These are phyloP conservation scores for Antitrichia curtipendula DNA, from an alignment of 225 moss, liverwort and hornwort genomes.

Conservation along the genomic window DNA sequence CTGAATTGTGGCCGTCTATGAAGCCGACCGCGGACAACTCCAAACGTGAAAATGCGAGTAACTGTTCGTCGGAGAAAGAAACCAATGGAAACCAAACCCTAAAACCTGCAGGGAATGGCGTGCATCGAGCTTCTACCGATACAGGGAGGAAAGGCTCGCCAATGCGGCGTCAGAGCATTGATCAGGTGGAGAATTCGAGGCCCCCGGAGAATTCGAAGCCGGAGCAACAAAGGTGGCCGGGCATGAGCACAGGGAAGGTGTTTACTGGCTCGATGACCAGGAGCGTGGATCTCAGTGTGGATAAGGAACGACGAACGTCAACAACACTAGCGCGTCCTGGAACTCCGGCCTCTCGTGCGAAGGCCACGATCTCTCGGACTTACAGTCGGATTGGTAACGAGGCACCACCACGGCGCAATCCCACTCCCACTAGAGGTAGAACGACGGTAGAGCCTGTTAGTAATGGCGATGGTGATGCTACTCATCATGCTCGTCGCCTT, in stretches of 20 bases:
- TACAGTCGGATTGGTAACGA: conserved; percentile 28
- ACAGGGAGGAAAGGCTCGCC: conserved; percentile 71
- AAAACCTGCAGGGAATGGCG: conserved; percentile 68
- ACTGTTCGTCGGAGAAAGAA: conserved; percentile 21
- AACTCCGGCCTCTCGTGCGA: conserved; percentile 36
- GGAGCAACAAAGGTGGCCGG: conserved; percentile 91
- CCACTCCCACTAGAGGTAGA: conserved; percentile 33
- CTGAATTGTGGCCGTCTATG: conserved; percentile 62
- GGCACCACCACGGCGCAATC: conserved; percentile 19
- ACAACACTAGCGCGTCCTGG: conserved; percentile 41
- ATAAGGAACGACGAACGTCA: conserved; percentile 61
- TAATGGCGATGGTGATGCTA: conserved; percentile 9
- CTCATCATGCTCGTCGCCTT: conserved; percentile 47
- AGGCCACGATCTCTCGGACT: conserved; percentile 24
- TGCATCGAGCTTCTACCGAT: conserved; percentile 36
- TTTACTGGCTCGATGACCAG: conserved; percentile 50
- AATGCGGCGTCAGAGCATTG: conserved; percentile 71
- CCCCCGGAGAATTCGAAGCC: conserved; percentile 65
- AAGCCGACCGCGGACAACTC: conserved; percentile 14
- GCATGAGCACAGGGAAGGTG: conserved; percentile 80
- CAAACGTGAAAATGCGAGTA: conserved; percentile 10
- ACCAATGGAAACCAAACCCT: conserved; percentile 44
- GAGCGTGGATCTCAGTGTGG: conserved; percentile 68
- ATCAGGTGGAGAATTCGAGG: conserved; percentile 76
- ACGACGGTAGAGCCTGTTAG: background rate